phyloP scores from a whole-genome alignment of 176 grass and related monocot genomes.

The Aegilops umbellulata region DNA sequence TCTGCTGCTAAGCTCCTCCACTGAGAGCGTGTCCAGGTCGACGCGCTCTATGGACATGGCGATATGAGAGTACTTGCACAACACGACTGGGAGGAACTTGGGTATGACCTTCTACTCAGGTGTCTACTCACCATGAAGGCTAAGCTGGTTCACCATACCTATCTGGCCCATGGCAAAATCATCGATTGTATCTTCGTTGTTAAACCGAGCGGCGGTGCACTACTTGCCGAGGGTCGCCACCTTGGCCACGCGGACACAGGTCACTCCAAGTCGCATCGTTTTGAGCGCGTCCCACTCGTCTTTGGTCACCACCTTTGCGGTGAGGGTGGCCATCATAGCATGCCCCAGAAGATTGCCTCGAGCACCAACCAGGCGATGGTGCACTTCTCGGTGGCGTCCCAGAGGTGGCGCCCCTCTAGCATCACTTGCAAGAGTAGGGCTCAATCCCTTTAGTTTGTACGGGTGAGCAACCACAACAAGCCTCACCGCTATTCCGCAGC shows the following conservation, averaged over 20 bases:
- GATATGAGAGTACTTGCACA: neutral
- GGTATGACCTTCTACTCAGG: rapidly evolving
- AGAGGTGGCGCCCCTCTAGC: neutral
- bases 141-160: neutral
- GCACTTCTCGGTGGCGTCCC: neutral
- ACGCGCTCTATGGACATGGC: neutral
- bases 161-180: neutral
- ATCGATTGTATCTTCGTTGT: neutral
- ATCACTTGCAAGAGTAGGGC: neutral
- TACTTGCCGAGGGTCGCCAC: neutral
- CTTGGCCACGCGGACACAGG: neutral
- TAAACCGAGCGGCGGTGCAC: neutral
- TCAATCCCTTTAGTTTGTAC: neutral
- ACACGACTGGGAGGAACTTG: neutral
- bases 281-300: neutral
- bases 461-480: no score
- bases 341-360: neutral
- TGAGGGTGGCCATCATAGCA: neutral
- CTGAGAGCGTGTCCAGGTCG: neutral
- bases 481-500: no score
- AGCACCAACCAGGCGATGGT: neutral
- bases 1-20: neutral
- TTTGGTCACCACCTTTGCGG: neutral
- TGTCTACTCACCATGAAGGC: neutral
- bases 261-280: neutral